A percentile compares a stretch with the other conserved stretches of the same genome.
Evolutionary conservation across 768 basidiomycete genomes (phyloP).

Genomic region (Tylopilus sp.): DNA sequence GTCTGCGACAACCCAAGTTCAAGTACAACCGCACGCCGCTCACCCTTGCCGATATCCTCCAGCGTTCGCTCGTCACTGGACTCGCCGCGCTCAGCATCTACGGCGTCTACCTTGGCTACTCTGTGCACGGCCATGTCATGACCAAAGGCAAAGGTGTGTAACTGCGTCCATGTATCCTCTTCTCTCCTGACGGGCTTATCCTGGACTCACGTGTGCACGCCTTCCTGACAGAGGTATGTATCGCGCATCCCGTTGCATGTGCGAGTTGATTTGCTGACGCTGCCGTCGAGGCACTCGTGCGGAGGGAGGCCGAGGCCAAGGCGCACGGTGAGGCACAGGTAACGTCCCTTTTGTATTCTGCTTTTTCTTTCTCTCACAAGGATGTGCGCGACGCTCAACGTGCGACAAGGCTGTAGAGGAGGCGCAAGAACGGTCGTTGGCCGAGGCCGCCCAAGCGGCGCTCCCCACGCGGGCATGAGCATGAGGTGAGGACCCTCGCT

Average conservation of each 20-base stretch:
- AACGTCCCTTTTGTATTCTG: neutral
- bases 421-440: slow-evolving; percentile 28
- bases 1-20: slow-evolving; percentile 20
- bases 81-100: slow-evolving; percentile 28
- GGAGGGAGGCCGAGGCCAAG: slow-evolving; percentile 21
- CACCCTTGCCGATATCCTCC: slow-evolving; percentile 28
- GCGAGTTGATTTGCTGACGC: neutral
- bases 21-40: slow-evolving; percentile 18
- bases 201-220: too few species aligned
- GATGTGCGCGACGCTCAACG: neutral
- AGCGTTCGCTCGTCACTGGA: slow-evolving; percentile 30
- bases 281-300: slow-evolving; percentile 18
- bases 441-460: slow-evolving; percentile 29
- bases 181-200: neutral
- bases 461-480: slow-evolving; percentile 17
- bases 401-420: slow-evolving; percentile 20
- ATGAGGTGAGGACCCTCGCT: too few species aligned
- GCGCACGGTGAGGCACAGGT: slow-evolving; percentile 18
- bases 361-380: neutral
- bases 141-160: slow-evolving; percentile 31
- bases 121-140: slow-evolving; percentile 30
- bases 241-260: neutral
- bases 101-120: slow-evolving; percentile 31
- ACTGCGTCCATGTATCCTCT: neutral
- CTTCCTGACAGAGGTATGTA: slow-evolving; percentile 25